phyloP scores from a whole-genome alignment of 2,329 filamentous ascomycete genomes.

The Colletotrichum nymphaeae region DNA sequence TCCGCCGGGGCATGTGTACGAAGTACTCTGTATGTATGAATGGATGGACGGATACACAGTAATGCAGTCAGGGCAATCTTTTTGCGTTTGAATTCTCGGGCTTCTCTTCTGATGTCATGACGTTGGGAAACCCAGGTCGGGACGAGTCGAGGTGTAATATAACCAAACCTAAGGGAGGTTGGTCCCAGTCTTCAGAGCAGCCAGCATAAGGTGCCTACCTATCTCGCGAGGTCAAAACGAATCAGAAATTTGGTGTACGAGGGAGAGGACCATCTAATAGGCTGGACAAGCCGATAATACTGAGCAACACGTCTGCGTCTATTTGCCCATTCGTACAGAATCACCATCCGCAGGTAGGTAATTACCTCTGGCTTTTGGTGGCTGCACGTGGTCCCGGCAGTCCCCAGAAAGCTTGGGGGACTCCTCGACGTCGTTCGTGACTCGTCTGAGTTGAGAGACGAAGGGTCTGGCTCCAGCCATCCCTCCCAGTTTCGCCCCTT shows the following conservation, averaged over 20 bases:
- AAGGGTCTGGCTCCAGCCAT: background rate
- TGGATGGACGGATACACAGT: background rate
- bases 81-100: background rate
- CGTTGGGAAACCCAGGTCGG: background rate
- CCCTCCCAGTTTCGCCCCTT: background rate
- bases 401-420: slow-evolving; percentile 3
- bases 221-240: background rate
- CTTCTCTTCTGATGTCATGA: background rate
- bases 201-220: background rate
- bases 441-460: slow-evolving; percentile 24
- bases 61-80: background rate
- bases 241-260: background rate
- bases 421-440: slow-evolving; percentile 24
- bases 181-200: background rate
- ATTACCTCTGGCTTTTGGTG: background rate
- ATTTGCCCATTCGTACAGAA: background rate
- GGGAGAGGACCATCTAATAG: background rate
- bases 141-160: background rate
- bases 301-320: background rate
- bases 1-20: background rate
- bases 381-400: slow-evolving; percentile 10
- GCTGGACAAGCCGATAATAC: background rate
- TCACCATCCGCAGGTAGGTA: too few species aligned
- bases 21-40: background rate
- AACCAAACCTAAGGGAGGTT: background rate